phyloP scores from a whole-genome alignment of 768 basidiomycete genomes.

The Russula sp. region DNA sequence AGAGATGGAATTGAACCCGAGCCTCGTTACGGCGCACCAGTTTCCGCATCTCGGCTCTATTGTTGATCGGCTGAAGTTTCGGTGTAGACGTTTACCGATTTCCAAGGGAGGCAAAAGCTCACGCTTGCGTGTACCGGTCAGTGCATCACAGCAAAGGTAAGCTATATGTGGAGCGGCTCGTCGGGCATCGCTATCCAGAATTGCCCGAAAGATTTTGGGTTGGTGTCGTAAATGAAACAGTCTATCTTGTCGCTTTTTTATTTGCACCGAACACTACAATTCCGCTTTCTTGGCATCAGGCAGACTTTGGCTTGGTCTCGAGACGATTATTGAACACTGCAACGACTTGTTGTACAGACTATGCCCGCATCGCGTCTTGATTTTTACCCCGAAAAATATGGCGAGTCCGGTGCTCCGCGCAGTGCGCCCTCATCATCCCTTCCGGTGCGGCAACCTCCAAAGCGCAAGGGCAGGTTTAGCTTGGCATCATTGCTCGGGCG shows the following conservation, averaged over 20 bases:
- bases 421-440: background rate
- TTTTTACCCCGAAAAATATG: conserved; percentile 40
- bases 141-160: conserved; percentile 63
- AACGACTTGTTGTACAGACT: too few relatives aligned
- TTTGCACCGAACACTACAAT: too few relatives aligned
- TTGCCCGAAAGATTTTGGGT: conserved; percentile 60
- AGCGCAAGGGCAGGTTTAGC: conserved; percentile 71
- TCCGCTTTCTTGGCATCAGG: too few relatives aligned
- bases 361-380: background rate
- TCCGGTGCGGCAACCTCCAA: conserved; percentile 31
- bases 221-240: conserved; percentile 32
- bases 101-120: conserved; percentile 61
- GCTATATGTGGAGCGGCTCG: conserved; percentile 73
- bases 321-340: too few relatives aligned
- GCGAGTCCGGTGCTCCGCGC: conserved; percentile 34
- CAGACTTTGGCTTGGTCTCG: too few relatives aligned
- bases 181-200: conserved; percentile 53
- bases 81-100: conserved; percentile 53
- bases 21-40: conserved; percentile 47
- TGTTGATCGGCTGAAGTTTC: background rate
- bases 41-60: background rate
- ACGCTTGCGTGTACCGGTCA: conserved; percentile 51
- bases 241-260: too few relatives aligned
- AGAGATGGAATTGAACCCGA: conserved; percentile 55
- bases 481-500: conserved; percentile 60